Evolutionary conservation across 2,329 filamentous ascomycete genomes (phyloP), one percentile per base, ranked within the genome.

Genomic region (Claviceps quebecensis): DNA sequence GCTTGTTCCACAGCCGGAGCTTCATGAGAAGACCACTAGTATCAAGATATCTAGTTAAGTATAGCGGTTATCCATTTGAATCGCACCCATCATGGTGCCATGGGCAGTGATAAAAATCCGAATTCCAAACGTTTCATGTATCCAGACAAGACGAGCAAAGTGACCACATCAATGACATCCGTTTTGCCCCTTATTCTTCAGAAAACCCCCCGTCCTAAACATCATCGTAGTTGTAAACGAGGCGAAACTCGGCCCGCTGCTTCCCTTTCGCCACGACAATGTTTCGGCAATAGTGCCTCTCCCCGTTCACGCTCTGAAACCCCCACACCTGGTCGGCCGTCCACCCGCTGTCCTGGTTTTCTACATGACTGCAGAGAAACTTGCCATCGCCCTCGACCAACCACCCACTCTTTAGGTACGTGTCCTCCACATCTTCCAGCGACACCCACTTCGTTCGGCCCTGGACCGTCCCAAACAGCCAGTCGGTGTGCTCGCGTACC

Each of bases 381-480:
- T 74, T 72, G 62, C 82, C 82, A 41, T 76, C 74, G 1, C 73
- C 70, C 55, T 78, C 80, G 49, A 75, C 71, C 16, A 79, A 60
- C 76, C 84, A 89, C 34, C 76, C 77, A 47, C 72, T 66, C 55
- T 71, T 72, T 50, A 83, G 71, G 52, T 69, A 78, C 4, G 72
- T 77, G 59, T 83, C 78, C n/a, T 70, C 64, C 39, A 80, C 65
- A 17, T 75, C 72, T 17, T 67, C 71, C 19, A 68, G 61, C 11
- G 59, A 62, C 53, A 78, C 57, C 63, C 75, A 81, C 45, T 71
- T 67, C 44, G 75, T 78, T 54, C 73, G 74, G 52, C 84, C 86
- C 49, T 72, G 71, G 55, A 93, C 76, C 51, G 69, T 70, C 53
- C 89, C 89, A 65, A 94, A 95, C 57, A 95, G 77, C 73, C 81